These are phyloP conservation scores for Deuterostichococcus epilithicus DNA, from an alignment of 139 green algal species.

Conservation along the genomic window DNA sequence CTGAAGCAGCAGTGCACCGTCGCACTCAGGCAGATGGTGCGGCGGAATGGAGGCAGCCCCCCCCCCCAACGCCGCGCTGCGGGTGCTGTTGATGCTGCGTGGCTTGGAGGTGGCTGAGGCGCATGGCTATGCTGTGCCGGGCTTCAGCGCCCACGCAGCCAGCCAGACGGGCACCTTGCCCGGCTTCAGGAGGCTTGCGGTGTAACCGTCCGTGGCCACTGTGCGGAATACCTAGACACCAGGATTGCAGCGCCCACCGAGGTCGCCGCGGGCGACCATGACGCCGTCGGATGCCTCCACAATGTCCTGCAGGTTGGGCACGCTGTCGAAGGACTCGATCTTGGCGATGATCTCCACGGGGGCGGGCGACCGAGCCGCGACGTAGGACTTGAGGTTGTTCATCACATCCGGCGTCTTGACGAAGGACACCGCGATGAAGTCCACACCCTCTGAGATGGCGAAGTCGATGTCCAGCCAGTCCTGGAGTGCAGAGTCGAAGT, in stretches of 20 bases:
- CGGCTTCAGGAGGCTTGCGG: too few relatives aligned
- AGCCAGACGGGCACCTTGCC: too few relatives aligned
- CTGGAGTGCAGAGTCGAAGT: slow-evolving; percentile 19
- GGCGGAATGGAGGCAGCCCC: neutral
- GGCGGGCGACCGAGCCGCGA: slow-evolving; percentile 30
- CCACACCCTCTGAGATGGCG: slow-evolving; percentile 54
- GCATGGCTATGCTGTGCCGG: neutral
- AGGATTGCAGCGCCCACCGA: slow-evolving; percentile 31
- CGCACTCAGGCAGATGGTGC: neutral
- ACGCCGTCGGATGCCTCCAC: slow-evolving; percentile 60
- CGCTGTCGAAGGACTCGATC: slow-evolving; percentile 58
- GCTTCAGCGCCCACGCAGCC: too few relatives aligned
- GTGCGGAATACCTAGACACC: too few relatives aligned
- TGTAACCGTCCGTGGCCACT: too few relatives aligned
- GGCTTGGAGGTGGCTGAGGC: too few relatives aligned
- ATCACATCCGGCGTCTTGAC: slow-evolving; percentile 78
- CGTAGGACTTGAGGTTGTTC: slow-evolving; percentile 72
- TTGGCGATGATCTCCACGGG: slow-evolving; percentile 47
- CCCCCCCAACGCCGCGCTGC: too few relatives aligned
- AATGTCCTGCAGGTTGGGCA: slow-evolving; percentile 63
- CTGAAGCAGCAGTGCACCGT: neutral
- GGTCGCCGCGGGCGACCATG: slow-evolving; percentile 77
- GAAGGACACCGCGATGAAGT: slow-evolving; percentile 80
- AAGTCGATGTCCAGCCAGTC: slow-evolving; percentile 90
- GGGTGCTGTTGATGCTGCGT: too few relatives aligned